Percentiles rank a stretch among this genome's conserved stretches.
These are phyloP conservation scores for Vicia sativa DNA, from an alignment of 306 rosid species.

Conservation along the genomic window DNA sequence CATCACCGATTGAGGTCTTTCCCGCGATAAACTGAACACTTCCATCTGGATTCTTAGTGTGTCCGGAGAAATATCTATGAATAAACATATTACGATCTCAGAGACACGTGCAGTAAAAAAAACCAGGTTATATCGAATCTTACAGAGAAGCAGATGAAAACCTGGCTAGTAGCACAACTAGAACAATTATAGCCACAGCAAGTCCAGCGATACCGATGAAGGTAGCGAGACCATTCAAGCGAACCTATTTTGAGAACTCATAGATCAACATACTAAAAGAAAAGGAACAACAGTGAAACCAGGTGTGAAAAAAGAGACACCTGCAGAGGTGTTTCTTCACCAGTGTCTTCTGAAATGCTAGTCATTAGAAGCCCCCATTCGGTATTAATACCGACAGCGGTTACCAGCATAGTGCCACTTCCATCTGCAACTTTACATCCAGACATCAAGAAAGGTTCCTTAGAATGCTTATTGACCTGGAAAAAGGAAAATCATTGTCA, in stretches of 20 bases:
- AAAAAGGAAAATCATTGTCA: slow-evolving; percentile 38
- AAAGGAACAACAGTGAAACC: slow-evolving; percentile 2
- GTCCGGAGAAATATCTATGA: slow-evolving; percentile 90
- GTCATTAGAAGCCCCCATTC: slow-evolving; percentile 99
- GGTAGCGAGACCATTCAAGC: slow-evolving; percentile 96
- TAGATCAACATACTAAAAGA: slow-evolving; percentile 24
- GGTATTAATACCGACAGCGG: slow-evolving; percentile 89
- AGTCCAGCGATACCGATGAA: slow-evolving; percentile 93
- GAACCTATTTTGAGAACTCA: slow-evolving; percentile 61
- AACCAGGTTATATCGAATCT: slow-evolving; percentile 13
- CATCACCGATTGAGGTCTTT: slow-evolving; percentile 67
- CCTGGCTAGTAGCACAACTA: slow-evolving; percentile 85
- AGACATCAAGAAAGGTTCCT: slow-evolving; percentile 86
- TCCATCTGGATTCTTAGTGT: slow-evolving; percentile 56
- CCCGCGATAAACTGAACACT: slow-evolving; percentile 60
- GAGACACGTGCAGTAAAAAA: slow-evolving; percentile 3
- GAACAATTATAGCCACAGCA: slow-evolving; percentile 71
- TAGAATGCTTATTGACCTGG: slow-evolving; percentile 77
- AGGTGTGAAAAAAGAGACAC: slow-evolving; percentile 40
- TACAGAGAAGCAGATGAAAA: slow-evolving; percentile 29
- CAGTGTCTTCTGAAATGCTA: slow-evolving; percentile 94
- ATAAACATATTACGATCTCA: slow-evolving; percentile 28
- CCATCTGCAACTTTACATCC: slow-evolving; percentile 99
- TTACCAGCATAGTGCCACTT: slow-evolving; percentile 92
- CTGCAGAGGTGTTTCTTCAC: slow-evolving; percentile 99